Base-by-base conservation (phyloP, 805 yeast genomes). In the Nakazawaea ambrosiae region DNA sequence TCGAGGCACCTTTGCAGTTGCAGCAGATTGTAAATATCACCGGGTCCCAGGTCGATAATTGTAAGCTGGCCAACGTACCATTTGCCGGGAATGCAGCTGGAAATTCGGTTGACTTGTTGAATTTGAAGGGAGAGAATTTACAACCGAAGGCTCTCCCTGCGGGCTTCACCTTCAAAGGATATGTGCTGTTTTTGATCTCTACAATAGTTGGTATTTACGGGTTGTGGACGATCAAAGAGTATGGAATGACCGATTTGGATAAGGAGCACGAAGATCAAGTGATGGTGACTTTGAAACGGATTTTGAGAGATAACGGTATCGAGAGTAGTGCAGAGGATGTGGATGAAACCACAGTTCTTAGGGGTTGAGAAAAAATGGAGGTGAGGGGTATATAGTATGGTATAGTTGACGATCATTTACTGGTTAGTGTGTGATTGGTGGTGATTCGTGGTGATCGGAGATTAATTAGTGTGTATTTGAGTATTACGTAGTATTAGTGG, bases 21-120 rank as follows among this genome's bases (percentile, higher is more conserved):
- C 70, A 71, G 47, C 56, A 66, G 41, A 67, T 66, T 37, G 37
- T 54, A 8, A 20, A 27, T 14, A 50, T 78, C 4, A 73, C 75
- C 8, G 58, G 58, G 0, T 68, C 73, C 31, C 81, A 72, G 50
- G 53, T 65, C 22, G 61, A 65, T 12, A 65, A 65, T 4, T 81
- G 92, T 54, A 45, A 51, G 4, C 59, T 55, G 2, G 67, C 68
- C 15, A 61, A 65, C 33, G 61, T 76, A 12, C 63, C 75, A 20
- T 55, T 54, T 26, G 48, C 46, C 29, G 90, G 90, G 34, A 81
- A 82, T 57, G 89, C 94, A 3, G 90, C 89, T n/a, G 86, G 82
- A 6, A 68, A 73, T 36, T 14, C 42, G 6, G 37, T 60, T 1
- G 57, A 62, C 3, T 78, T 81, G 73, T 57, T 75, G 9, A 65